Evolutionary conservation across 148 eudicot species (phyloP).

Genomic region (Rhododendron molle): DNA sequence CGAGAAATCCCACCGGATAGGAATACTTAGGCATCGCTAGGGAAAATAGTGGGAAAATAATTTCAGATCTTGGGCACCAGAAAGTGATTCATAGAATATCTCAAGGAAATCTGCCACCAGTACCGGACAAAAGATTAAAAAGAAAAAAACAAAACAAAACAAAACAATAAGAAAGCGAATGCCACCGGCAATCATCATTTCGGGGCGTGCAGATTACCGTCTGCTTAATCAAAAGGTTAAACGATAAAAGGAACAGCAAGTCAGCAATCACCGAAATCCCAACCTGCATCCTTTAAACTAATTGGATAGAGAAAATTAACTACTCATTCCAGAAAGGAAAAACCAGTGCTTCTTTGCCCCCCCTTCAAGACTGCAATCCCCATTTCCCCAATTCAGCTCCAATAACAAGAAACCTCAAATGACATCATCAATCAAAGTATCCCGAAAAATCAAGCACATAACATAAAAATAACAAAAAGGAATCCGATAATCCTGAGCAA

Average conservation of each 20-base stretch:
- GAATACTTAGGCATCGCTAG: not conserved
- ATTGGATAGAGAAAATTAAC: not conserved
- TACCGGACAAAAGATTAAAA: not conserved
- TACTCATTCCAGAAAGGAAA: not conserved
- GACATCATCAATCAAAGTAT: not conserved
- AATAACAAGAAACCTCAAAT: not conserved
- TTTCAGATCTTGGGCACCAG: not conserved
- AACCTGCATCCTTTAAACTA: not conserved
- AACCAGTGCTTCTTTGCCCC: not conserved
- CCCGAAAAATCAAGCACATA: not conserved
- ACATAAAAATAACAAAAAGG: not conserved
- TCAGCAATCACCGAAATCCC: not conserved
- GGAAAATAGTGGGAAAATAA: not conserved
- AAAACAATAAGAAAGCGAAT: not conserved
- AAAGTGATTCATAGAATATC: not conserved
- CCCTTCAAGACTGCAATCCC: not conserved
- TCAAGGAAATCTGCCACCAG: not conserved
- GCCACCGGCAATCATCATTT: not conserved
- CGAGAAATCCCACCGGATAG: not conserved
- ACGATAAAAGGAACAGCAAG: not conserved
- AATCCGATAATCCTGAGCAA: not conserved
- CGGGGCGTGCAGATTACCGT: not conserved
- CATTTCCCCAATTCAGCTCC: not conserved
- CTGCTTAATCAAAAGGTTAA: not conserved
- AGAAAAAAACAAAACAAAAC: not conserved